A percentile compares a stretch with the other conserved stretches of the same genome.
Evolutionary conservation across 805 yeast species (phyloP).

Genomic region (Starmerella lactis-condensi): DNA sequence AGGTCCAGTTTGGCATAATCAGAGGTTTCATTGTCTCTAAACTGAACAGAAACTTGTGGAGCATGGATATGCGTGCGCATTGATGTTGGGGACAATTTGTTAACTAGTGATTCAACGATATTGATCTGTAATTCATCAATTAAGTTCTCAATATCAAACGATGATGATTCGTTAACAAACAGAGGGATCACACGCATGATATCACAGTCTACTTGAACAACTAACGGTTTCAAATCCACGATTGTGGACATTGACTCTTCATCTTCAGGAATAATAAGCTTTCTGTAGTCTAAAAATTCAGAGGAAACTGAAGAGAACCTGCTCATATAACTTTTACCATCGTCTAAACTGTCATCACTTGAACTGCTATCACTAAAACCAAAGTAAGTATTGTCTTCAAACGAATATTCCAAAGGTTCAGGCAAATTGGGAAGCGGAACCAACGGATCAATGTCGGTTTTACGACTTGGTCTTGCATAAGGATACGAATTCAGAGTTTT

Average conservation of each 20-base stretch:
- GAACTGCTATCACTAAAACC: too few species aligned
- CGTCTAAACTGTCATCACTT: too few species aligned
- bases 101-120: constrained; percentile 31
- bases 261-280: too few species aligned
- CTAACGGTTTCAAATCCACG: too few species aligned
- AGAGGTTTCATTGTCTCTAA: constrained; percentile 20
- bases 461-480: constrained; percentile 6
- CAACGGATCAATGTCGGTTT: constrained; percentile 1
- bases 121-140: constrained; percentile 51
- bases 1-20: constrained; percentile 7
- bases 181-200: constrained; percentile 27
- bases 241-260: too few species aligned
- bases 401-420: constrained; percentile 3
- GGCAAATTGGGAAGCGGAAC: constrained; percentile 8
- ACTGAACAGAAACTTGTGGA: constrained; percentile 28
- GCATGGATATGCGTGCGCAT: constrained; percentile 23
- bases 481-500: background rate
- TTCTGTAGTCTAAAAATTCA: too few species aligned
- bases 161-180: constrained; percentile 23
- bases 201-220: too few species aligned
- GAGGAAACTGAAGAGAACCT: too few species aligned
- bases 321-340: too few species aligned
- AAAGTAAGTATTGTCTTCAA: too few species aligned
- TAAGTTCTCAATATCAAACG: constrained; percentile 29
- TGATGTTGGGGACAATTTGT: background rate